Percentiles rank a stretch among this genome's conserved stretches.
phyloP scores from a whole-genome alignment of 441 rosid genomes.

The Aquilaria agallochum region DNA sequence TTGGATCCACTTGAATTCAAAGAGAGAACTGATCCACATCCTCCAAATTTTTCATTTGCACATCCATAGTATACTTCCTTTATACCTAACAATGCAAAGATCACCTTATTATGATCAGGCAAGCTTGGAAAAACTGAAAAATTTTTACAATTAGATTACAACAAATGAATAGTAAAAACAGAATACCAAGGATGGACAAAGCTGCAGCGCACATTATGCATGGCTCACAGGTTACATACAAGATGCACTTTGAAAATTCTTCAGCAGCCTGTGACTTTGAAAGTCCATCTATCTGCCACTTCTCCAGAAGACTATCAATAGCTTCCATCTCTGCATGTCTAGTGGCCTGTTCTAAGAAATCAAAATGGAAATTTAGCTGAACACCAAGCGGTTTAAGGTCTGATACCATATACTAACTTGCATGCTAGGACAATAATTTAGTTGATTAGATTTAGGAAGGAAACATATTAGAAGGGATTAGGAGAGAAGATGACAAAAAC shows the following conservation, averaged over 20 bases:
- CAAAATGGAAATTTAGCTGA: not conserved
- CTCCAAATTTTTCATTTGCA: slow-evolving; percentile 85
- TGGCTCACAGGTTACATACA: slow-evolving; percentile 94
- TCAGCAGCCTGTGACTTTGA: slow-evolving; percentile 52
- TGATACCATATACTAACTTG: too few relatives aligned
- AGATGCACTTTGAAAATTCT: slow-evolving; percentile 54
- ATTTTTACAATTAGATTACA: not conserved
- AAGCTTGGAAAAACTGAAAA: not conserved
- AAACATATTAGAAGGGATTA: not conserved
- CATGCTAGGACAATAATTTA: too few relatives aligned
- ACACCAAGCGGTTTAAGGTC: too few relatives aligned
- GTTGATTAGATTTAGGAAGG: too few relatives aligned
- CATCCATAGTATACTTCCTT: slow-evolving; percentile 79
- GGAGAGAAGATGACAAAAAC: not conserved
- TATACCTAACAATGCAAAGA: slow-evolving; percentile 35
- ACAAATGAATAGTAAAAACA: not conserved
- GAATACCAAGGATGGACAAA: slow-evolving; percentile 64
- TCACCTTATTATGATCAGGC: not conserved
- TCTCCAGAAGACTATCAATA: slow-evolving; percentile 55
- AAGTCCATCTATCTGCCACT: slow-evolving; percentile 57
- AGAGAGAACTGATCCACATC: slow-evolving; percentile 79
- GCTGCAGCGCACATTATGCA: slow-evolving; percentile 97
- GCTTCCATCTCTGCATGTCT: slow-evolving; percentile 99
- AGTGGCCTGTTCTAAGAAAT: slow-evolving; percentile 50
- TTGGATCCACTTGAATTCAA: slow-evolving; percentile 43